Evolutionary conservation across 495 filamentous ascomycete genomes (phyloP).

Genomic region (Lindgomyces ingoldianus): DNA sequence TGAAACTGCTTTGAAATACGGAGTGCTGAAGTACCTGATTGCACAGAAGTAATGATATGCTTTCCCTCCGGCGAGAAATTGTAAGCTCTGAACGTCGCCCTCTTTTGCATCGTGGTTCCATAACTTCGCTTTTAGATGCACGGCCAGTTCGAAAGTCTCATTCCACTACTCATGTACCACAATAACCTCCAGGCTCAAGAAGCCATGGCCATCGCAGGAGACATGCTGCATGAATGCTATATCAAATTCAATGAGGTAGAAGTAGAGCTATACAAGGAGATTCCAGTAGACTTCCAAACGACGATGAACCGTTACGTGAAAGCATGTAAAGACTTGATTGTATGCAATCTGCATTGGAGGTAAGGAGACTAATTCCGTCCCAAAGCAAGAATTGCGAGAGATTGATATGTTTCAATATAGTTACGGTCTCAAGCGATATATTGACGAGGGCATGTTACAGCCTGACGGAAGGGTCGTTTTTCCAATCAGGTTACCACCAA

Average conservation of each 20-base stretch:
- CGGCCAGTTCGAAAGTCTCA: background rate
- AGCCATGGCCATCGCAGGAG: constrained; percentile 1
- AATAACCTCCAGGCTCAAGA: constrained; percentile 1
- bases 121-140: constrained; percentile 1
- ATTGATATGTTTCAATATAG: constrained; percentile 2
- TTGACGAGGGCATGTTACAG: background rate
- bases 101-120: background rate
- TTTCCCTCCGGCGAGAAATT: constrained; percentile 5
- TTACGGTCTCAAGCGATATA: constrained; percentile 4
- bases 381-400: background rate
- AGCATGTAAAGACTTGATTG: constrained; percentile 7
- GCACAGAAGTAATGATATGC: constrained; percentile 1
- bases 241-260: constrained; percentile 6
- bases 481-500: constrained; percentile 4
- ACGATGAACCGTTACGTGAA: constrained; percentile 7
- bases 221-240: constrained; percentile 7
- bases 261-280: constrained; percentile 5
- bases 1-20: constrained; percentile 1
- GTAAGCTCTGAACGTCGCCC: background rate
- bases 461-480: constrained; percentile 1
- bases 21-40: background rate
- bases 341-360: constrained; percentile 7
- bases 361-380: background rate
- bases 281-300: background rate
- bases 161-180: constrained; percentile 1